A percentile compares a stretch with the other conserved stretches of the same genome.
These are phyloP conservation scores for Microbotryum saponariae DNA, from an alignment of 1,284 basidiomycete genomes.

Conservation along the genomic window DNA sequence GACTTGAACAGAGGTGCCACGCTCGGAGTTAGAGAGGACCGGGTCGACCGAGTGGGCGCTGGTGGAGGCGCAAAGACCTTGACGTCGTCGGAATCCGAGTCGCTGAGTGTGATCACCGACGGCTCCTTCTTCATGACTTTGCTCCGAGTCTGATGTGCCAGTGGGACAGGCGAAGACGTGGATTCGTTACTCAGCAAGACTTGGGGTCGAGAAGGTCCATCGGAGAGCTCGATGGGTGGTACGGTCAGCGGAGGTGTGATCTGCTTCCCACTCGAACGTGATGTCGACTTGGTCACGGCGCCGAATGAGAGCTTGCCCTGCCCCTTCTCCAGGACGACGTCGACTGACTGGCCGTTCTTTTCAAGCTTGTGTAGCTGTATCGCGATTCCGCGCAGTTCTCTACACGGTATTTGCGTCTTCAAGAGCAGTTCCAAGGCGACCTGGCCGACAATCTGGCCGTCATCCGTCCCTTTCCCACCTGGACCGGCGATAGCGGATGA, in stretches of 20 bases:
- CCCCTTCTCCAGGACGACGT: conserved; percentile 11
- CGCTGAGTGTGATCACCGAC: conserved; percentile 11
- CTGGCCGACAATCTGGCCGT: conserved; percentile 62
- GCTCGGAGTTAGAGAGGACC: not conserved
- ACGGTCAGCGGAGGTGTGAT: no score
- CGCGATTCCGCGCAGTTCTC: conserved; percentile 84
- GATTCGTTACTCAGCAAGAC: no score
- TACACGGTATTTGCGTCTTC: conserved; percentile 55
- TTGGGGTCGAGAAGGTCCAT: no score
- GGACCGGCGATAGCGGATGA: conserved; percentile 49
- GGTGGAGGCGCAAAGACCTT: not conserved
- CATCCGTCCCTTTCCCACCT: conserved; percentile 60
- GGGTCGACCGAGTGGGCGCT: conserved; percentile 2
- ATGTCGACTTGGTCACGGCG: not conserved
- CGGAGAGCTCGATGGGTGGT: no score
- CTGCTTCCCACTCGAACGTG: no score
- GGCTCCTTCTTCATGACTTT: not conserved
- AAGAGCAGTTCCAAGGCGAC: conserved; percentile 66
- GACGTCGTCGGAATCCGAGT: conserved; percentile 12
- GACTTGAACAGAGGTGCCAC: not conserved
- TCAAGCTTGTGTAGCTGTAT: conserved; percentile 89
- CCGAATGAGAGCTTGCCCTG: conserved; percentile 23
- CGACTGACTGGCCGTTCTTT: conserved; percentile 32
- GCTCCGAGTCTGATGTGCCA: no score
- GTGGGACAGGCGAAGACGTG: no score